Percentiles rank a stretch among this genome's conserved stretches.
Evolutionary conservation across 768 basidiomycete species (phyloP).

Genomic region (Polyporus arcularius): DNA sequence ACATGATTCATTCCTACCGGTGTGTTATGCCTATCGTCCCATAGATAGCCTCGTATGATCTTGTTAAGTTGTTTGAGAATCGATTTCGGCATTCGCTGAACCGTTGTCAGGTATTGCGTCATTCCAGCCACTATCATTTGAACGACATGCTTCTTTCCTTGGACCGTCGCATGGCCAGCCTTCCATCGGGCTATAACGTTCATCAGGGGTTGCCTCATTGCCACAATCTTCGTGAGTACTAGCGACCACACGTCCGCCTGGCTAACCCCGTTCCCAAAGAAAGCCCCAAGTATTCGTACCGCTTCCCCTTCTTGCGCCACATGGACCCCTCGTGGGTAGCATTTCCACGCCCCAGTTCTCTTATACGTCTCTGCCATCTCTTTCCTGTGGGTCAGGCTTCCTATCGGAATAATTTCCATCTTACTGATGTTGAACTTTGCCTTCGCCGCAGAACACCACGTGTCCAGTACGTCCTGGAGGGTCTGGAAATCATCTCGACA

Average conservation of each 20-base stretch:
- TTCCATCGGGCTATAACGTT: neutral
- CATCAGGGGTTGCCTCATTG: neutral
- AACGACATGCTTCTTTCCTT: conserved; percentile 15
- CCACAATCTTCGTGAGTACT: conserved; percentile 4
- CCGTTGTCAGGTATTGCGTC: conserved; percentile 29
- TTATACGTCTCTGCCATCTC: too few species aligned
- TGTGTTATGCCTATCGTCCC: neutral
- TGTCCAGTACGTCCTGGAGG: too few species aligned
- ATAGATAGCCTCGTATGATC: neutral
- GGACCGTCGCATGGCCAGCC: neutral
- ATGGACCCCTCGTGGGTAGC: too few species aligned
- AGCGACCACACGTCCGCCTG: conserved; percentile 4
- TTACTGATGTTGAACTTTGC: too few species aligned
- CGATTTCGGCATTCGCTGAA: conserved; percentile 25
- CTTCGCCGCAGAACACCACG: too few species aligned
- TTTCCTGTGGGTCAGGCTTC: too few species aligned
- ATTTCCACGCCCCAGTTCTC: too few species aligned
- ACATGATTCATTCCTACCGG: neutral
- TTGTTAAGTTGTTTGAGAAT: neutral
- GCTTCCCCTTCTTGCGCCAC: too few species aligned
- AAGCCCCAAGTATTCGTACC: too few species aligned
- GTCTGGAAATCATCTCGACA: too few species aligned
- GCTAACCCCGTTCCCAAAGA: neutral
- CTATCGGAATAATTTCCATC: too few species aligned
- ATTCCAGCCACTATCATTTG: conserved; percentile 23